Base-by-base conservation (phyloP, 257 asterid genomes). In the Phtheirospermum japonicum region DNA sequence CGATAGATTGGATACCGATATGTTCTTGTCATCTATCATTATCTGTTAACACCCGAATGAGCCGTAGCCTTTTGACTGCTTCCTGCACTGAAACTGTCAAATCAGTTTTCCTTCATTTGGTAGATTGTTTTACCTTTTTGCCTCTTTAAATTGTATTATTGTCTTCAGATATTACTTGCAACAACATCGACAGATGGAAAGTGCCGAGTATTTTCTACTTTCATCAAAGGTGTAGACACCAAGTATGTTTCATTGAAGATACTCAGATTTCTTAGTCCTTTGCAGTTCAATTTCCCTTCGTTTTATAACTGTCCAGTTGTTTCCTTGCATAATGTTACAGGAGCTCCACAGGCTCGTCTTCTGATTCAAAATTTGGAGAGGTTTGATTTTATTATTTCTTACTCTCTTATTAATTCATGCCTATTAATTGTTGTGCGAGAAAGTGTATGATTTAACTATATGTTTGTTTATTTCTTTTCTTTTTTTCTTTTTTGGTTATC, bases 161-260 rank as follows among this genome's bases (percentile, higher is more conserved):
- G 30, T 69, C 46, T 43, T 19, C 77, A 93, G 99, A 78, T 87
- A 72, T 75, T 85, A 63, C 95, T 93, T 67, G 99, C 99, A 46
- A 93, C 99, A 34, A 89, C 99, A 33, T 93, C 97, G 64, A 89
- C 97, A 39, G 99, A 93, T 79, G 99, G 99, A 69, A 93, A 89
- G 77, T 93, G 96, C 75, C 79, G 97, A 54, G 95, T 93, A 23
- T 93, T 93, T 75, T 86, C 96, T 65, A 93, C 99, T 57, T 93
- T 93, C 91, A 89, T 93, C 73, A 93, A 93, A 82, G 99, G 99
- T 9, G 89, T 93, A 57, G 97, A 93, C 75, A 63, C 80, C 76
- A 93, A 80, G 99, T 93, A 82, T 59, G 82, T 78, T 57, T 57
- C 46, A 39, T 55, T 40, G 33, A 60, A 50, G 67, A 69, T 63